Evolutionary conservation across 2,329 filamentous ascomycete species (phyloP), one percentile per base, ranked within the genome.

Genomic region (Teratosphaeriaceae sp.): DNA sequence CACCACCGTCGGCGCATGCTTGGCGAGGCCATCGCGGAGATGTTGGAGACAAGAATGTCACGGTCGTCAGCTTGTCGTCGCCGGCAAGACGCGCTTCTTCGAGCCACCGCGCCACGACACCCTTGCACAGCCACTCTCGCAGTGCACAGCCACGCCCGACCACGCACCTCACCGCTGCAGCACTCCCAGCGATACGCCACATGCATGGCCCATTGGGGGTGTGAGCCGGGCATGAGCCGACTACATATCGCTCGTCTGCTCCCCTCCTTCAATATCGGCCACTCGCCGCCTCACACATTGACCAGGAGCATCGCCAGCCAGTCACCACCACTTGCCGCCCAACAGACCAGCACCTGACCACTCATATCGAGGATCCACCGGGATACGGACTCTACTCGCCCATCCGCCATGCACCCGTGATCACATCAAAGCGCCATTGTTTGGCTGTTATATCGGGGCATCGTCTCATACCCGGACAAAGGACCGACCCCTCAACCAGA

Each of bases 401-500:
- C n/a, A n/a, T 5, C 33, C 20, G 19, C 18, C 35, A 22, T 13
- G 11, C 5, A 4, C 22, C 3, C 6, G 19, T 23, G 35, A 15
- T 9, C 7, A 18, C 8, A 13, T 37, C 31, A 36, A 42, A 27
- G 30, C 31, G 30, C 31, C 40, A 11, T 42, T 42, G 40, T 42
- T 23, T 38, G 19, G 35, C n/a, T 18, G 15, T 7, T 20, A 31
- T 35, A 36, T 18, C 11, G n/a, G 20, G 15, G 11, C 35, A 18
- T 43, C 30, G 33, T 43, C 26, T 31, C 18, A 13, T 18, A 31
- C 21, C 9, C 24, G 34, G 22, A 43, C 41, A 43, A 43, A 43
- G 41, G 38, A 13, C 19, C 26, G 13, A 9, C 7, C 13, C 9
- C 8, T 16, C 40, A 7, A 5, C 18, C 13, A 4, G 22, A 4